phyloP scores from a whole-genome alignment of 352 stramenopile species.

The Globisporangium iwayamae region DNA sequence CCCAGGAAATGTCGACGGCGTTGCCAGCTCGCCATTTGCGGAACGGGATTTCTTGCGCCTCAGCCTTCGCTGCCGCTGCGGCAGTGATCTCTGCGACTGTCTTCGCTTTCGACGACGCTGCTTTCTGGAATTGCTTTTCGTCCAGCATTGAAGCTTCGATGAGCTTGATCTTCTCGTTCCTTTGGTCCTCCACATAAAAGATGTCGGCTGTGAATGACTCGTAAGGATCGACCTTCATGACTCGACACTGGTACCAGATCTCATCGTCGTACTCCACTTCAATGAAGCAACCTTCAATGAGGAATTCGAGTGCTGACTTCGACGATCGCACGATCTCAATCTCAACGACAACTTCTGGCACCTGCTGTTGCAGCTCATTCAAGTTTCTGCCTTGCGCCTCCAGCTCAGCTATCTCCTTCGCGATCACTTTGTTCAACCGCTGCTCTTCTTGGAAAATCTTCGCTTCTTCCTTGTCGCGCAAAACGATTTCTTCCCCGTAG shows the following conservation, averaged over 20 bases:
- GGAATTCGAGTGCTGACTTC: conserved; percentile 70
- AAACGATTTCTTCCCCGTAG: conserved; percentile 37
- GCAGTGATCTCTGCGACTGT: conserved; percentile 46
- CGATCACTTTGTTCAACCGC: conserved; percentile 35
- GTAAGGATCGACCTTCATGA: conserved; percentile 56
- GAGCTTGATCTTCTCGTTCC: conserved; percentile 66
- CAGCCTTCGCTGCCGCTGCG: conserved; percentile 36
- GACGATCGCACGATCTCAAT: conserved; percentile 36
- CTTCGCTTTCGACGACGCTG: conserved; percentile 10
- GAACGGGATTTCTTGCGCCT: conserved; percentile 46
- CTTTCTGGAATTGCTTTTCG: conserved; percentile 20
- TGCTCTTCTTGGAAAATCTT: conserved; percentile 50
- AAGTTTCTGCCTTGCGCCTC: conserved; percentile 32
- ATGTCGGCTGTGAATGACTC: conserved; percentile 60
- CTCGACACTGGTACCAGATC: conserved; percentile 59
- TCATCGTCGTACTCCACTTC: conserved; percentile 76
- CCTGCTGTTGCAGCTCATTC: conserved; percentile 62
- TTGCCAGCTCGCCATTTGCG: conserved; percentile 64
- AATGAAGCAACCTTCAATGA: conserved; percentile 42
- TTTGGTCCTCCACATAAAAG: conserved; percentile 55
- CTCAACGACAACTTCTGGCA: conserved; percentile 53
- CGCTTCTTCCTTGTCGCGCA: conserved; percentile 43
- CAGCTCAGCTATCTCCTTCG: conserved; percentile 39
- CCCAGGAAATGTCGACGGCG: conserved; percentile 67
- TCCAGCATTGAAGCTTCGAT: conserved; percentile 33